A percentile compares a stretch with the other conserved stretches of the same genome.
phyloP scores from a whole-genome alignment of 2,329 filamentous ascomycete genomes.

The Apiospora phragmitis region DNA sequence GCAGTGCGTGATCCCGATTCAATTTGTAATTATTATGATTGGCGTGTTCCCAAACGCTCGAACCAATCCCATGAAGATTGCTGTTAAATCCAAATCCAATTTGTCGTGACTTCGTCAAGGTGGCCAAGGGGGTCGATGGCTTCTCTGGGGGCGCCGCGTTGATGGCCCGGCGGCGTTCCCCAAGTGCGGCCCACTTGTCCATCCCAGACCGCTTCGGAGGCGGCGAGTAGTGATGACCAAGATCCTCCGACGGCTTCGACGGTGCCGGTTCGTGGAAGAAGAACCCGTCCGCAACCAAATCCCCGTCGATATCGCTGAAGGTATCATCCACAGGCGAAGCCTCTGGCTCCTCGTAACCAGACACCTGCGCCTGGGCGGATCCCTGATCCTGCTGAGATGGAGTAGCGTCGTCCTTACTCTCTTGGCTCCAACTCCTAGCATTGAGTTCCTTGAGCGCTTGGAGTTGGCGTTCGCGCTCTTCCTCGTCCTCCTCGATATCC shows the following conservation, averaged over 20 bases:
- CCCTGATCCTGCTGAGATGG: slow-evolving; percentile 39
- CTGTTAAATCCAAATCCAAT: slow-evolving; percentile 37
- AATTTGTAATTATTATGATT: slow-evolving; percentile 37
- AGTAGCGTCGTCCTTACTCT: slow-evolving; percentile 55
- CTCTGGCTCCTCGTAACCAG: slow-evolving; percentile 42
- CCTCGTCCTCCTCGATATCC: slow-evolving; percentile 75
- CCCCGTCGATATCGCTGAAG: slow-evolving; percentile 58
- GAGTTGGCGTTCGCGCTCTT: slow-evolving; percentile 62
- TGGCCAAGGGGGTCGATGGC: slow-evolving; percentile 40
- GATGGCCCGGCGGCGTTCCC: slow-evolving; percentile 76
- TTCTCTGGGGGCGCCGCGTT: slow-evolving; percentile 51
- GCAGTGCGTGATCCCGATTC: slow-evolving; percentile 48
- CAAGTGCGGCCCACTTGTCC: slow-evolving; percentile 90
- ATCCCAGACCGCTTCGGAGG: slow-evolving; percentile 61
- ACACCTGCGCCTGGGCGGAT: slow-evolving; percentile 44
- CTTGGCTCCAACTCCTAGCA: slow-evolving; percentile 77
- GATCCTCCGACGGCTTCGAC: neutral
- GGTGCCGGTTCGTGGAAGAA: slow-evolving; percentile 68
- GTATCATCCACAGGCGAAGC: slow-evolving; percentile 36
- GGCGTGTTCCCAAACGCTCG: slow-evolving; percentile 48
- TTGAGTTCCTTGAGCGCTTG: slow-evolving; percentile 66
- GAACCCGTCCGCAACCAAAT: slow-evolving; percentile 68
- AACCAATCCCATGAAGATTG: slow-evolving; percentile 25
- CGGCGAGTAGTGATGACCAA: slow-evolving; percentile 58
- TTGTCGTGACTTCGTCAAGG: slow-evolving; percentile 45